These are phyloP conservation scores for Pyrenochaeta sp. DNA, from an alignment of 2,329 filamentous ascomycete genomes.

Conservation along the genomic window DNA sequence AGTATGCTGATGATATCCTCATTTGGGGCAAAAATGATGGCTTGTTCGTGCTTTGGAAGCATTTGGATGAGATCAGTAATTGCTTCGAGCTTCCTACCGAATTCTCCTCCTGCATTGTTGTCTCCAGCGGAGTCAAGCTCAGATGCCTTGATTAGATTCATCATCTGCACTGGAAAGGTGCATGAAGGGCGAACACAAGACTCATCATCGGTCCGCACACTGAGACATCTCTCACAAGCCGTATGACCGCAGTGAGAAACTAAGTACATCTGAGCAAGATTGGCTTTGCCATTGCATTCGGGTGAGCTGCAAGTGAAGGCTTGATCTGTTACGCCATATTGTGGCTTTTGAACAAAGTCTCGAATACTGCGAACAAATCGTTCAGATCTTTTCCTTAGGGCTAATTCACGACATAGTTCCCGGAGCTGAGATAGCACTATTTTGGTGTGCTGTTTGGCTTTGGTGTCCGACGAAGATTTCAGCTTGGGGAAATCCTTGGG, in stretches of 20 bases:
- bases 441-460: constrained; percentile 17
- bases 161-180: constrained; percentile 19
- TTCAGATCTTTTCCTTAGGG: constrained; percentile 23
- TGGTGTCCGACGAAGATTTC: constrained; percentile 1
- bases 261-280: constrained; percentile 20
- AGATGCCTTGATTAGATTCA: constrained; percentile 30
- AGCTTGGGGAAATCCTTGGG: constrained; percentile 9
- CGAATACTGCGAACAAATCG: constrained; percentile 33
- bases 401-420: constrained; percentile 27
- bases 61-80: constrained; percentile 41
- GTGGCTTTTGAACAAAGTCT: constrained; percentile 7
- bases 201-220: constrained; percentile 27
- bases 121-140: constrained; percentile 24
- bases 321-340: neutral
- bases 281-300: constrained; percentile 15
- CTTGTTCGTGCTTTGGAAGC: constrained; percentile 52
- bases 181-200: constrained; percentile 32
- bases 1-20: constrained; percentile 25
- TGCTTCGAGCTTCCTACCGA: constrained; percentile 36
- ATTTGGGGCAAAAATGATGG: constrained; percentile 36
- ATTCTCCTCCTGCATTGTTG: constrained; percentile 34
- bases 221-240: constrained; percentile 33
- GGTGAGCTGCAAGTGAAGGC: constrained; percentile 23
- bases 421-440: constrained; percentile 27
- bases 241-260: constrained; percentile 38